These are phyloP conservation scores for Sicyos baderoa DNA, from an alignment of 306 rosid genomes.

Conservation along the genomic window DNA sequence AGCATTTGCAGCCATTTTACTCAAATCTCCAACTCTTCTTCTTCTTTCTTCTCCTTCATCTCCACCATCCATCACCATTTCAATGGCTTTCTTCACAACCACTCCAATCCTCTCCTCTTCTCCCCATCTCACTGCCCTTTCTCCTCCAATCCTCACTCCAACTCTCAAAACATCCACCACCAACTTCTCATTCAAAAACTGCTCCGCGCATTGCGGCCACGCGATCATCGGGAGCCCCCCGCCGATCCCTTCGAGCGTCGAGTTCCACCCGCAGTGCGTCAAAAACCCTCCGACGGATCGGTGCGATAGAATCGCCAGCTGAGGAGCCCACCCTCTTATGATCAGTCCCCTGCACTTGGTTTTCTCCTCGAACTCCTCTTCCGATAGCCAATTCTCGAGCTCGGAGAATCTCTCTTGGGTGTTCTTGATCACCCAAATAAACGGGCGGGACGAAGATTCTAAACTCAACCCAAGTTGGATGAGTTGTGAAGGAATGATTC, in stretches of 20 bases:
- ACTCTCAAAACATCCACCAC: conserved; percentile 44
- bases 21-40: conserved; percentile 27
- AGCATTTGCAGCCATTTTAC: conserved; percentile 38
- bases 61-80: conserved; percentile 39
- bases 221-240: conserved; percentile 64
- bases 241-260: conserved; percentile 38
- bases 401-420: conserved; percentile 28
- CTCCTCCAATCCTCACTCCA: conserved; percentile 60
- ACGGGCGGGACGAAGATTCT: conserved; percentile 52
- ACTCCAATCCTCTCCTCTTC: conserved; percentile 40
- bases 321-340: conserved; percentile 79
- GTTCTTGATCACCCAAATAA: conserved; percentile 61
- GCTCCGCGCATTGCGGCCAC: conserved; percentile 71
- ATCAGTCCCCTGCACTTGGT: conserved; percentile 51
- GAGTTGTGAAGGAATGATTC: conserved; percentile 48
- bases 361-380: conserved; percentile 51
- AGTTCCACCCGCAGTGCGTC: conserved; percentile 23
- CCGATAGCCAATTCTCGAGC: conserved; percentile 51
- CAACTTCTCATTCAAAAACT: conserved; percentile 57
- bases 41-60: conserved; percentile 31
- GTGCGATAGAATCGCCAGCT: conserved; percentile 48
- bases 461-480: conserved; percentile 56
- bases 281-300: conserved; percentile 51
- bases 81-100: conserved; percentile 32
- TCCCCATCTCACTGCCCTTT: conserved; percentile 58